phyloP scores from a whole-genome alignment of 768 basidiomycete species.

The Podaxis sp. region DNA sequence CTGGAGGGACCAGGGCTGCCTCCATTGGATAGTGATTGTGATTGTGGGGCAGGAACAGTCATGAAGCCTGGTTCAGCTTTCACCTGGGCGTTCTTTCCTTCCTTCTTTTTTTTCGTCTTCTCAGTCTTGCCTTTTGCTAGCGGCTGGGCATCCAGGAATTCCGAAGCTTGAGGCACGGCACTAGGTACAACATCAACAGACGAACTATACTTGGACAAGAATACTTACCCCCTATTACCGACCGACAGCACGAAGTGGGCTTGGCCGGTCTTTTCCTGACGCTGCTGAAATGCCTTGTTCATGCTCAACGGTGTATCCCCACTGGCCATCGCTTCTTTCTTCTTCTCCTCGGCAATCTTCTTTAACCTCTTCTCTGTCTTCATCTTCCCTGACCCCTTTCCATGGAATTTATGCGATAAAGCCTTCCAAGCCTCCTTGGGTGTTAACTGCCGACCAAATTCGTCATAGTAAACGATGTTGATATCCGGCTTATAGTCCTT shows the following conservation, averaged over 20 bases:
- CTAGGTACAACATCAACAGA: conserved; percentile 36
- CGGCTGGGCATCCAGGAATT: conserved; percentile 80
- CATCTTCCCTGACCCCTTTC: conserved; percentile 94
- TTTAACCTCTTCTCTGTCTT: conserved; percentile 96
- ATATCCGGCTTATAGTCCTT: conserved; percentile 96
- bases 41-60: conserved; percentile 62
- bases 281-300: conserved; percentile 89
- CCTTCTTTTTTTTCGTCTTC: conserved; percentile 81
- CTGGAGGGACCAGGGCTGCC: conserved; percentile 44
- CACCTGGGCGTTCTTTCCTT: conserved; percentile 53
- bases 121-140: conserved; percentile 83
- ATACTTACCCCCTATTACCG: conserved; percentile 82
- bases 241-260: conserved; percentile 96
- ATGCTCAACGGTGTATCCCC: conserved; percentile 96
- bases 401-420: conserved; percentile 96
- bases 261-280: conserved; percentile 92
- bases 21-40: conserved; percentile 41
- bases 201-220: background rate
- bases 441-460: conserved; percentile 85
- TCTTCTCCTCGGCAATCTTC: conserved; percentile 97
- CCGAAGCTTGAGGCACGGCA: conserved; percentile 82
- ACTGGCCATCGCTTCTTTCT: conserved; percentile 90
- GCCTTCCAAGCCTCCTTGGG: conserved; percentile 99
- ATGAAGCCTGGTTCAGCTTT: conserved; percentile 62
- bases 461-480: conserved; percentile 95